phyloP scores from a whole-genome alignment of 2,329 filamentous ascomycete genomes.

The Colletotrichum lini region DNA sequence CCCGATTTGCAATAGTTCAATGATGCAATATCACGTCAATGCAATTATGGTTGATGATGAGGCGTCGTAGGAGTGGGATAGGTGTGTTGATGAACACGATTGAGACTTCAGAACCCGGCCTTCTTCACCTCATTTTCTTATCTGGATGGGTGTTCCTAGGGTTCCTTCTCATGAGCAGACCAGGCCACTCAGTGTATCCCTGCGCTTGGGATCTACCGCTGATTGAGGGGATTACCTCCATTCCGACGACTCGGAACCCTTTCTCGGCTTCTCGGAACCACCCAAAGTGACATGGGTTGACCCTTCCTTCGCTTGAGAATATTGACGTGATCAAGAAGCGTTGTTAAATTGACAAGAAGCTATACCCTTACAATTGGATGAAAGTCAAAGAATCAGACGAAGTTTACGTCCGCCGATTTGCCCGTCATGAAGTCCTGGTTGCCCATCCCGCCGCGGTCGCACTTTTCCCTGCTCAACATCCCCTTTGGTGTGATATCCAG shows the following conservation, averaged over 20 bases:
- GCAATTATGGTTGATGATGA: neutral
- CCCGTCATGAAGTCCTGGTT: conserved; percentile 41
- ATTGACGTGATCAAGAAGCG: neutral
- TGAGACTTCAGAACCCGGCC: neutral
- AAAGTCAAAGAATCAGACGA: neutral
- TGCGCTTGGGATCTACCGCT: neutral
- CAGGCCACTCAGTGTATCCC: neutral
- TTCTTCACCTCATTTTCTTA: neutral
- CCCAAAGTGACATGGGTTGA: too few species aligned
- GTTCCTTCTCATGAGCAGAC: neutral
- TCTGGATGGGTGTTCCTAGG: neutral
- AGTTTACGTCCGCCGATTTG: neutral
- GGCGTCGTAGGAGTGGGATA: neutral
- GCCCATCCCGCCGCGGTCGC: conserved; percentile 29
- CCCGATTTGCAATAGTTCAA: neutral
- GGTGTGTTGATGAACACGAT: neutral
- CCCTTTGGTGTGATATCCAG: conserved; percentile 83
- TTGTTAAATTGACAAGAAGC: neutral
- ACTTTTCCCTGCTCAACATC: conserved; percentile 81
- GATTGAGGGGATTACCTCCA: neutral
- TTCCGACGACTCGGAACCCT: conserved; percentile 28
- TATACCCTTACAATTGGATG: too few species aligned
- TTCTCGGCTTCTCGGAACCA: conserved; percentile 24
- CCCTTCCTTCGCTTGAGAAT: neutral
- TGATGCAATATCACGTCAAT: neutral